A percentile compares a stretch with the other conserved stretches of the same genome.
Conservation (phyloP, 805 yeast genomes). For the Komagataella mondaviorum region DNA sequence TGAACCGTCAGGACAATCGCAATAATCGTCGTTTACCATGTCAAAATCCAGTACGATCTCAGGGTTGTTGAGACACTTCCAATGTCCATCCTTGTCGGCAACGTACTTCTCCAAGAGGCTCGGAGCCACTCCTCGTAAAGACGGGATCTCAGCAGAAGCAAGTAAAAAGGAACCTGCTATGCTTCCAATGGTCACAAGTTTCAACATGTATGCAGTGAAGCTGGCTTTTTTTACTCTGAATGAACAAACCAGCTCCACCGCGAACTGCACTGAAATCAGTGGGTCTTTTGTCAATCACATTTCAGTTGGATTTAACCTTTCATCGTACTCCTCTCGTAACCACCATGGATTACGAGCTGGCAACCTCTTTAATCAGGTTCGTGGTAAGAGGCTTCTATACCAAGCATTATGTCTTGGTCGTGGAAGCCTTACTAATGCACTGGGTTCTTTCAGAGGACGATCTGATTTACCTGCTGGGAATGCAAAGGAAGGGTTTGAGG, state of each 20-base stretch:
- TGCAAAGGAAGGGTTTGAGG: slow-evolving; percentile 78
- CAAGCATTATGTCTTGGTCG: slow-evolving; percentile 64
- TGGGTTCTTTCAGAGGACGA: slow-evolving; percentile 91
- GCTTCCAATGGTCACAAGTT: neutral
- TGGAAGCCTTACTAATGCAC: slow-evolving; percentile 82
- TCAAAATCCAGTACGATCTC: slow-evolving; percentile 42
- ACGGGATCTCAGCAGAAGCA: neutral
- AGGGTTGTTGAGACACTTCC: slow-evolving; percentile 62
- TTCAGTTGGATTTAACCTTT: neutral
- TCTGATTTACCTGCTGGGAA: slow-evolving; percentile 63
- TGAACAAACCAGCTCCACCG: neutral
- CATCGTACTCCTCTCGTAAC: neutral
- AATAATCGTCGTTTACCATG: slow-evolving; percentile 76
- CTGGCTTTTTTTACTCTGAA: neutral
- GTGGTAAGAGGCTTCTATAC: slow-evolving; percentile 84
- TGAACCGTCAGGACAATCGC: slow-evolving; percentile 96
- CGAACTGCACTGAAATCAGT: neutral
- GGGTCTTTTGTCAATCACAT: neutral
- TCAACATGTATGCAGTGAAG: neutral
- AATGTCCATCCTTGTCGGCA: slow-evolving; percentile 38
- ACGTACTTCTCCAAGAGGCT: slow-evolving; percentile 22
- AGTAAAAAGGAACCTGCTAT: neutral
- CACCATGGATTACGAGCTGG: slow-evolving; percentile 3
- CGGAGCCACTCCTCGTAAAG: neutral
- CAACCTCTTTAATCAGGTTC: slow-evolving; percentile 43